phyloP scores from a whole-genome alignment of 2,329 filamentous ascomycete species.

The Penicillium sp. region DNA sequence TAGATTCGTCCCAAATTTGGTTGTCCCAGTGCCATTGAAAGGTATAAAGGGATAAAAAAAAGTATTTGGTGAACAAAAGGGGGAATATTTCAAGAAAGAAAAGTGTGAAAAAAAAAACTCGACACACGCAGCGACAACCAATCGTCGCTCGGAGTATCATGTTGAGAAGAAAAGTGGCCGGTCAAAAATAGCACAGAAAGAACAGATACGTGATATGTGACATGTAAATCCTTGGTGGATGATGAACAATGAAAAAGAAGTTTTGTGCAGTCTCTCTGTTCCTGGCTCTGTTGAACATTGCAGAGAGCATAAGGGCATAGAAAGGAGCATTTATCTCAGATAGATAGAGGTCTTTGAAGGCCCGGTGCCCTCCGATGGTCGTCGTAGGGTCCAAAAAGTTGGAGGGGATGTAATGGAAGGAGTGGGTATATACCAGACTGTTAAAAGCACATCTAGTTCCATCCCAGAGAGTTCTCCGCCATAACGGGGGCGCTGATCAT shows the following conservation, averaged over 20 bases:
- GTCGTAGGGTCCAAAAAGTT: conserved; percentile 6
- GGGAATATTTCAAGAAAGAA: conserved; percentile 37
- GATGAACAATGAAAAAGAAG: conserved; percentile 26
- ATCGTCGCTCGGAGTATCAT: conserved; percentile 24
- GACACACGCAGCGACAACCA: conserved; percentile 16
- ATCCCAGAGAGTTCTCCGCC: conserved; percentile 90
- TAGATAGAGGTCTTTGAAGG: neutral
- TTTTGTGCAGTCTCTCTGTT: conserved; percentile 26
- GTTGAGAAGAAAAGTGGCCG: conserved; percentile 20
- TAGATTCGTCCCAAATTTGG: conserved; percentile 23
- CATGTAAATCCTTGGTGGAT: conserved; percentile 21
- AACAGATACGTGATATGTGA: conserved; percentile 28
- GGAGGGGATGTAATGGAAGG: neutral
- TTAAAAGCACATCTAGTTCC: conserved; percentile 65
- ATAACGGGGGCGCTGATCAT: conserved; percentile 88
- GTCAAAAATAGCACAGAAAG: conserved; percentile 26
- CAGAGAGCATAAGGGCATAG: conserved; percentile 2
- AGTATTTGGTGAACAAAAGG: conserved; percentile 32
- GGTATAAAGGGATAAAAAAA: conserved; percentile 17
- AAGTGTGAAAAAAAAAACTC: conserved; percentile 22
- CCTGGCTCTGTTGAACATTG: conserved; percentile 2
- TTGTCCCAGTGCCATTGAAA: conserved; percentile 23
- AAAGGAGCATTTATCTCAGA: neutral
- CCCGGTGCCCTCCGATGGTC: conserved; percentile 3
- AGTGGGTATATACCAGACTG: conserved; percentile 17